Evolutionary conservation across 768 basidiomycete genomes (phyloP).

Genomic region (Trametes cinnabarina): DNA sequence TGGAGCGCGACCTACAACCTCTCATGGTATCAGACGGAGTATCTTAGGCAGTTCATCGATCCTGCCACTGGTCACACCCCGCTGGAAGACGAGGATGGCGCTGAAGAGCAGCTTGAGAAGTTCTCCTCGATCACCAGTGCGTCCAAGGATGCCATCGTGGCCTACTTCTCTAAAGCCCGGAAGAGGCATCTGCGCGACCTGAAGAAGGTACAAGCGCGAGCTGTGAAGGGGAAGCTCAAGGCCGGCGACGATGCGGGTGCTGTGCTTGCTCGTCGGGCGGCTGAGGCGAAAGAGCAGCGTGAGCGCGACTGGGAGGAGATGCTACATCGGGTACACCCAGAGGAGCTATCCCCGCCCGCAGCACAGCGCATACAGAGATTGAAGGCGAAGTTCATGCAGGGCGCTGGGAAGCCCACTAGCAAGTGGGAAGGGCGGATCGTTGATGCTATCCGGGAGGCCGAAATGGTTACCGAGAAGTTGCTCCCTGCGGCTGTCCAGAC

Average conservation of each 20-base stretch:
- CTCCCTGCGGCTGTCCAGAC: slow-evolving; percentile 36
- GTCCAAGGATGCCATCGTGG: slow-evolving; percentile 46
- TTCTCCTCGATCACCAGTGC: slow-evolving; percentile 57
- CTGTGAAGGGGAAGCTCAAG: slow-evolving; percentile 18
- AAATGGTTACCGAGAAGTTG: slow-evolving; percentile 45
- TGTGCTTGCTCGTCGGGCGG: slow-evolving; percentile 59
- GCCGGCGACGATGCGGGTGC: slow-evolving; percentile 38
- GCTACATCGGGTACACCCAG: slow-evolving; percentile 53
- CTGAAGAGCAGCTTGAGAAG: slow-evolving; percentile 39
- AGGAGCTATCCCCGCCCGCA: slow-evolving; percentile 45
- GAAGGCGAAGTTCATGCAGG: slow-evolving; percentile 56
- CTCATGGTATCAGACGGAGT: slow-evolving; percentile 66
- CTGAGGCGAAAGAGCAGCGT: slow-evolving; percentile 55
- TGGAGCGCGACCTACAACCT: slow-evolving; percentile 65
- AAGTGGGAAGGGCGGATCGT: slow-evolving; percentile 67
- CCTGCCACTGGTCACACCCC: slow-evolving; percentile 42
- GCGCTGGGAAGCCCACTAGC: slow-evolving; percentile 44
- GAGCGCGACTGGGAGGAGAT: slow-evolving; percentile 67
- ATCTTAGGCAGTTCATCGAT: slow-evolving; percentile 53
- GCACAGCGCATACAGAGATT: slow-evolving; percentile 54
- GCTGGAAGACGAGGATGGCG: slow-evolving; percentile 45
- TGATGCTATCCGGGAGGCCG: slow-evolving; percentile 55
- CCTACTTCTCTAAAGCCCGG: slow-evolving; percentile 43
- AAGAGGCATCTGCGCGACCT: slow-evolving; percentile 41
- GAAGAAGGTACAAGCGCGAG: slow-evolving; percentile 38